These are phyloP conservation scores for Diaporthe sp. DNA, from an alignment of 2,329 filamentous ascomycete genomes.

Conservation along the genomic window DNA sequence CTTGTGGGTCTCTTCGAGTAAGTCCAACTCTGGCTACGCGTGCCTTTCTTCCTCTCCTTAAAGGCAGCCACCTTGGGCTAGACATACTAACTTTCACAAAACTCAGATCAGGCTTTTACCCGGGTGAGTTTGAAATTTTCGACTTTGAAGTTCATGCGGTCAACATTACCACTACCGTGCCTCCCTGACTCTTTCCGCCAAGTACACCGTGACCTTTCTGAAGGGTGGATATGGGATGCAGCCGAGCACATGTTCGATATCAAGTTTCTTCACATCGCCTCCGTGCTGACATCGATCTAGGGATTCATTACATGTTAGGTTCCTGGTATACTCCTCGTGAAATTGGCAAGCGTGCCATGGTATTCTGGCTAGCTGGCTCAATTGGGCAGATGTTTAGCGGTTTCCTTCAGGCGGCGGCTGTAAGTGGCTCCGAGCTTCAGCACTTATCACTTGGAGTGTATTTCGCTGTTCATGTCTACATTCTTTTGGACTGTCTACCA, in stretches of 20 bases:
- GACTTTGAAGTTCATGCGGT: neutral
- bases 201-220: too few species aligned
- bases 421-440: neutral
- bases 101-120: constrained; percentile 34
- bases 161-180: too few species aligned
- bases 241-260: neutral
- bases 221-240: neutral
- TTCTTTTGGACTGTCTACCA: too few species aligned
- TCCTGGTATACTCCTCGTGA: constrained; percentile 72
- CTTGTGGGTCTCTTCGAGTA: constrained; percentile 48
- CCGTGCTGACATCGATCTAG: neutral
- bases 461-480: too few species aligned
- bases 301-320: constrained; percentile 57
- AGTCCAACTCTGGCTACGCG: constrained; percentile 31
- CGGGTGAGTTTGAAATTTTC: constrained; percentile 35
- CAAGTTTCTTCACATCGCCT: neutral
- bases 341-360: constrained; percentile 72
- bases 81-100: neutral
- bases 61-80: too few species aligned
- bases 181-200: neutral
- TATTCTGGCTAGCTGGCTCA: constrained; percentile 72
- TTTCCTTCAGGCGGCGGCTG: constrained; percentile 63
- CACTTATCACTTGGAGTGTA: neutral
- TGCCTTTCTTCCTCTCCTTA: neutral
- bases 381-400: constrained; percentile 72